Evolutionary conservation across 257 asterid genomes (phyloP), one percentile per base, ranked within the genome.

Genomic region (Echites panduratus): DNA sequence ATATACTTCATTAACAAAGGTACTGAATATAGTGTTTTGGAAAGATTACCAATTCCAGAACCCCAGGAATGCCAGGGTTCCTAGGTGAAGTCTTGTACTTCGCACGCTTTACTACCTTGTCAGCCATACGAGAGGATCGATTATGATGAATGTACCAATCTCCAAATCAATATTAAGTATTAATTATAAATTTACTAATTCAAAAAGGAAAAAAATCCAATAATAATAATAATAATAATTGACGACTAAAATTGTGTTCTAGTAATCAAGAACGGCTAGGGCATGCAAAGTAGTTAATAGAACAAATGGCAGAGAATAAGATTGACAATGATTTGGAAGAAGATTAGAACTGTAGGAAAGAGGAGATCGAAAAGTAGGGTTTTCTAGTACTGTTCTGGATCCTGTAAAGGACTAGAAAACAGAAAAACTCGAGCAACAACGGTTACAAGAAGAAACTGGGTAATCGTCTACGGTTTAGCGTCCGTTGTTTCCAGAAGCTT

Each of bases 41-140:
- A 57, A 56, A 35, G 63, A 48, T 48, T 89, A 94, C 99, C 99
- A 94, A 48, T 74, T 81, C 82, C 79, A 91, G 81, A 77, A 86
- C 82, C 61, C 99, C 99, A 75, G 96, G 80, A 63, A 84, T 85
- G 44, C 99, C 97, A 16, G 89, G 86, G 68, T 80, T 96, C 88
- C 88, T 92, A 41, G 80, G 82, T 12, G 96, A 69, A 29, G 90
- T 61, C 84, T 90, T 94, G 71, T 91, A 87, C 87, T 81, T 87
- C 12, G 91, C 96, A 61, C 89, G 89, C 90, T 89, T 94, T 41
- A 84, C 76, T 72, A 91, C 88, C 78, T 76, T 79, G 68, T 88
- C 99, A 65, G 93, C 84, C 98, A 94, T 89, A 73, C 49, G 54
- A 4, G 44, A 22, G 24, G 73, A 45, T 27, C 61, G n/a, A n/a